These are phyloP conservation scores for Penicillium diatomitis DNA, from an alignment of 495 filamentous ascomycete genomes.

Conservation along the genomic window DNA sequence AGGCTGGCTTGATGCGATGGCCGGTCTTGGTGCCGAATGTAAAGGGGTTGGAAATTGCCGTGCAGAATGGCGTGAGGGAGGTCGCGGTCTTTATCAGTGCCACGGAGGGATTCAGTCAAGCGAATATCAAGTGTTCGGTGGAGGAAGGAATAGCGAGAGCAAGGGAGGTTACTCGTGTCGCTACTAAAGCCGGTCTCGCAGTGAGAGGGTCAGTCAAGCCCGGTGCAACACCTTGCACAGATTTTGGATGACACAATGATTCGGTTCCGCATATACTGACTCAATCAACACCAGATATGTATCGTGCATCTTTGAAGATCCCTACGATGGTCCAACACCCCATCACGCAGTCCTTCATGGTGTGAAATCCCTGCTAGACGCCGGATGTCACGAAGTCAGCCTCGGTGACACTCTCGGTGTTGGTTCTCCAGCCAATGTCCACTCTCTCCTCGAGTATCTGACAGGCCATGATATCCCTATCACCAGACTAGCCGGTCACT, in stretches of 20 bases:
- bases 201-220: constrained; percentile 28
- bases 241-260: no score
- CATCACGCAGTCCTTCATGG: constrained; percentile 24
- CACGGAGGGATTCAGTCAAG: constrained; percentile 33
- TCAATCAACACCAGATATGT: constrained; percentile 22
- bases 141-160: constrained; percentile 23
- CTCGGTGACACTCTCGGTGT: constrained; percentile 37
- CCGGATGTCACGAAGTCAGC: constrained; percentile 38
- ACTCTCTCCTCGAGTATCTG: constrained; percentile 21
- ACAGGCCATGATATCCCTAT: constrained; percentile 16
- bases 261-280: no score
- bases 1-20: constrained; percentile 4
- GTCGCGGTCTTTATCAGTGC: constrained; percentile 37
- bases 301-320: constrained; percentile 36
- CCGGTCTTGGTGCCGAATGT: constrained; percentile 37
- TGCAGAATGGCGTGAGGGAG: constrained; percentile 22
- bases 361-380: constrained; percentile 21
- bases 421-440: constrained; percentile 24
- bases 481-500: constrained; percentile 31
- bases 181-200: constrained; percentile 12
- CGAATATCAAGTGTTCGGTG: constrained; percentile 36
- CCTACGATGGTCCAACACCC: constrained; percentile 27
- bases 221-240: no score
- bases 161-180: constrained; percentile 13
- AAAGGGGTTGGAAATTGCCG: constrained; percentile 30